phyloP scores from a whole-genome alignment of 2,329 filamentous ascomycete genomes.

The Ilyonectria destructans region DNA sequence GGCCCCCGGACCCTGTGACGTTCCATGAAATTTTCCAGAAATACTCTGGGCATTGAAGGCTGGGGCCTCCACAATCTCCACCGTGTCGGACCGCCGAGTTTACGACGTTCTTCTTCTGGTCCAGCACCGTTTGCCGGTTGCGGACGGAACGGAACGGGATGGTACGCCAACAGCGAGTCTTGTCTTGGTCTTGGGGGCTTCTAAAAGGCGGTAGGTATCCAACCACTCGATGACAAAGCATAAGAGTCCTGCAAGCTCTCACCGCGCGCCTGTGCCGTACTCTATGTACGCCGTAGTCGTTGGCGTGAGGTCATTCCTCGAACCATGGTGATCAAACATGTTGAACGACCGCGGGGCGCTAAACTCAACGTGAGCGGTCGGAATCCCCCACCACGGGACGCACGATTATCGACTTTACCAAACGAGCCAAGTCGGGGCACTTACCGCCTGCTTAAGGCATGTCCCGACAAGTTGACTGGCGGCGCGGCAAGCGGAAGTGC shows the following conservation, averaged over 20 bases:
- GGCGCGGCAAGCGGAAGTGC: slow-evolving; percentile 26
- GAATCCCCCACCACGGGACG: slow-evolving; percentile 7
- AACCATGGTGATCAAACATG: slow-evolving; percentile 32
- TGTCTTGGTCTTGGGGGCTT: not conserved
- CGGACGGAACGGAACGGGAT: not conserved
- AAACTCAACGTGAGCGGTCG: slow-evolving; percentile 6
- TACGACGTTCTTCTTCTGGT: not conserved
- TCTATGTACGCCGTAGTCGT: slow-evolving; percentile 5
- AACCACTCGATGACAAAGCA: slow-evolving; percentile 15
- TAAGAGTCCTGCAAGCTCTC: slow-evolving; percentile 1
- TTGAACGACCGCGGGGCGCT: slow-evolving; percentile 21
- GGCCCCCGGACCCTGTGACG: not conserved
- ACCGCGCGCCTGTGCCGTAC: slow-evolving; percentile 26
- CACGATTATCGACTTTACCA: slow-evolving; percentile 3
- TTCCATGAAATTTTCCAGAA: slow-evolving; percentile 4
- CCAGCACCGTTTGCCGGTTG: slow-evolving; percentile 2
- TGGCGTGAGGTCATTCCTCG: slow-evolving; percentile 39
- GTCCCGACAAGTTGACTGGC: slow-evolving; percentile 16
- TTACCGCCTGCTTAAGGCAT: slow-evolving; percentile 23
- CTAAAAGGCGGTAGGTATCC: not conserved
- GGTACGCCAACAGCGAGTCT: not conserved
- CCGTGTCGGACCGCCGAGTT: slow-evolving; percentile 17
- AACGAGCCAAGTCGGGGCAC: slow-evolving; percentile 9
- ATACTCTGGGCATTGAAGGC: slow-evolving; percentile 2
- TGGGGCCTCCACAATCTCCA: slow-evolving; percentile 19